Evolutionary conservation across 306 rosid genomes (phyloP).

Genomic region (Lathyrus sativus): DNA sequence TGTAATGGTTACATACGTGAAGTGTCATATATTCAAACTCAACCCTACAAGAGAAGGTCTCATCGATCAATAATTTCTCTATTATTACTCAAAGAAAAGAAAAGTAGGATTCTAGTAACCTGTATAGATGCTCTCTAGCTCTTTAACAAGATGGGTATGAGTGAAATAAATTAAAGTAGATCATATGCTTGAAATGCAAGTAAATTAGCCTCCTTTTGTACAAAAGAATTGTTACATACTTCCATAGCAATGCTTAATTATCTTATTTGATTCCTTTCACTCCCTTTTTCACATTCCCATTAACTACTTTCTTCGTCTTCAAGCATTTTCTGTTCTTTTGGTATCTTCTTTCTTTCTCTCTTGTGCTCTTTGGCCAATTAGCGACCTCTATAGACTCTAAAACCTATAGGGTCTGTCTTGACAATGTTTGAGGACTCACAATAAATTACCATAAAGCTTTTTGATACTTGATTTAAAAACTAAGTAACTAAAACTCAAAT

Average conservation of each 20-base stretch:
- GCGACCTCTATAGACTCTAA: neutral
- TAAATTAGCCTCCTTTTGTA: constrained; percentile 43
- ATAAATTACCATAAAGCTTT: neutral
- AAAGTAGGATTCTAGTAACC: constrained; percentile 42
- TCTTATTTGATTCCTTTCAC: constrained; percentile 38
- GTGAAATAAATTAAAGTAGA: constrained; percentile 39
- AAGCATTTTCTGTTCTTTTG: constrained; percentile 26
- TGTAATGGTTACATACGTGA: no score
- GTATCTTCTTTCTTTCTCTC: neutral
- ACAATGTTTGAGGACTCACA: neutral
- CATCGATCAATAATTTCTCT: no score
- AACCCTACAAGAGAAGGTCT: no score
- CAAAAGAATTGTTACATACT: constrained; percentile 26
- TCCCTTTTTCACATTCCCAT: constrained; percentile 35
- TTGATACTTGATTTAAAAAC: no score
- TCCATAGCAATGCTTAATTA: constrained; percentile 34
- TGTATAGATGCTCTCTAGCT: constrained; percentile 17
- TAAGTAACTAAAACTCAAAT: no score
- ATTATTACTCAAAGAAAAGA: neutral
- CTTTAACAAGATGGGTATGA: constrained; percentile 8
- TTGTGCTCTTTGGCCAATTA: neutral
- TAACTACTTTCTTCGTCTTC: constrained; percentile 35
- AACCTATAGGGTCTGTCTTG: neutral
- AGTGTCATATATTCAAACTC: neutral
- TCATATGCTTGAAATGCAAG: constrained; percentile 68